Base-by-base conservation (phyloP, 1,139 yeast species). In the Hyphopichia pseudoburtonii region DNA sequence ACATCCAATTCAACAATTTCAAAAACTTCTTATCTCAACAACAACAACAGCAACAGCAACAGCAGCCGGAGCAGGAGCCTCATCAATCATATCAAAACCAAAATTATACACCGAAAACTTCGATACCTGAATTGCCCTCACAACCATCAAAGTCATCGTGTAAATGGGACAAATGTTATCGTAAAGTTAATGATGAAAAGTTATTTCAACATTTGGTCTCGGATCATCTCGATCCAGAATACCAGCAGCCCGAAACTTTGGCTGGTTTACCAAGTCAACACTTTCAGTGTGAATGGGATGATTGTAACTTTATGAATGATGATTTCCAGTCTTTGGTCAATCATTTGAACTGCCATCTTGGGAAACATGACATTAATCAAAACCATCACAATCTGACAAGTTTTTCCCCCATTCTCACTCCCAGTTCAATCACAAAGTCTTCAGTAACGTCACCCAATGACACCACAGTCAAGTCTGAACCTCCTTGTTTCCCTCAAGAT, bases 281-380 rank as follows among this genome's bases (percentile, higher is more conserved):
- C 9, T 67, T 49, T 49, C 77, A 63, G 35, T 87, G 96, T 64
- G 87, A 81, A 54, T 86, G 95, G 95, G 64, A 67, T 42, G 71
- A 79, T 38, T 87, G 96, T 67, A 64, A 73, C 36, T 83, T 68
- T 51, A 62, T 68, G 30, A 71, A 84, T 29, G 52, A 62, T 16
- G 79, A 80, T 47, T 54, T 81, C 30, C 64, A 77, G 29, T 58
- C 74, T 3, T 64, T 87, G 30, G 60, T 85, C 15, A 64, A 70
- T 34, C 96, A 87, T 59, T 69, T 86, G 38, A 75, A 78, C 36
- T 60, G 71, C 11, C 74, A 71, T 32, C 85, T 80, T 46, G 66
- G 69, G 17, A 34, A 32, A 16, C 52, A 40, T 22, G 32, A 18
- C 17, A 23, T 16, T 12, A 19, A 22, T 16, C 28, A 17, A 28